phyloP scores from a whole-genome alignment of 306 rosid species.

The Vachellia pachyceras region DNA sequence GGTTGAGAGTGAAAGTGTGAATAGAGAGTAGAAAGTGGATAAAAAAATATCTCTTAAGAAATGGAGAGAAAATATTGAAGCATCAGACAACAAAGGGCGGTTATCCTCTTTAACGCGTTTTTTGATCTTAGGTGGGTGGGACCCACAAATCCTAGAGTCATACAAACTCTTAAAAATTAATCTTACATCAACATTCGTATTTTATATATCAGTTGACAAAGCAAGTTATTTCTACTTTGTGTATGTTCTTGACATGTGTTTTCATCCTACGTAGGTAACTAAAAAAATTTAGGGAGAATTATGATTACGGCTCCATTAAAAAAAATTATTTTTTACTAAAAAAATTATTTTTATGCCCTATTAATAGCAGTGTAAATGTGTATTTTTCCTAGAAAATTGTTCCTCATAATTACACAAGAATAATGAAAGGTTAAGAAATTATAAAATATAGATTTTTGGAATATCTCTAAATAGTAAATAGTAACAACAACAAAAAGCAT shows the following conservation, averaged over 20 bases:
- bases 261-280: background rate
- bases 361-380: no score
- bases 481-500: no score
- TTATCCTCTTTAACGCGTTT: constrained; percentile 66
- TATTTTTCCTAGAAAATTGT: no score
- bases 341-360: no score
- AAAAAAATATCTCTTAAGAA: background rate
- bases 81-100: background rate
- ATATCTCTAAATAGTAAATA: no score
- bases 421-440: no score
- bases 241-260: background rate
- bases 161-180: background rate
- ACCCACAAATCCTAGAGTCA: constrained; percentile 42
- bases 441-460: no score
- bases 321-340: no score
- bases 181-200: constrained; percentile 32
- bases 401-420: no score
- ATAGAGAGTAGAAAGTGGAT: background rate
- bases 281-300: no score
- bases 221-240: background rate
- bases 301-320: no score
- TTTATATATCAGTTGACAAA: background rate
- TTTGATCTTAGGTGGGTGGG: constrained; percentile 48
- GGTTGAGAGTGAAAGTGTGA: constrained; percentile 29
- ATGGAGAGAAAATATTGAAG: background rate